Conservation (phyloP, 495 filamentous ascomycete genomes). For the Penicillium dipodomyicola region DNA sequence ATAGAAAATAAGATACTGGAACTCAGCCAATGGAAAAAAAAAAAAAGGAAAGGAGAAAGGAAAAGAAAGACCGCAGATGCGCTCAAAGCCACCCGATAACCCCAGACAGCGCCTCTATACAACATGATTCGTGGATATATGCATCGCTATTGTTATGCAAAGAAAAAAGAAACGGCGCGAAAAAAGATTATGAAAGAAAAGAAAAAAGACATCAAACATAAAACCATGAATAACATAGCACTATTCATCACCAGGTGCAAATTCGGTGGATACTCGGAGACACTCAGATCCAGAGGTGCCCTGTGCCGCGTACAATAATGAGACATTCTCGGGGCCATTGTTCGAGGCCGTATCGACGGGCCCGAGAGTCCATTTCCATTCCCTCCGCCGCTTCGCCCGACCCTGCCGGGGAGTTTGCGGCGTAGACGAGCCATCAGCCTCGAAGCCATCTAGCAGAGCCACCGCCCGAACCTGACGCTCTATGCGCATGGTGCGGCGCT, state of each 20-base stretch:
- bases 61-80: background rate
- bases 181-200: background rate
- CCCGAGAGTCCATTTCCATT: slow-evolving; percentile 59
- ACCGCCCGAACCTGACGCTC: slow-evolving; percentile 46
- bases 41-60: no score
- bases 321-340: slow-evolving; percentile 3
- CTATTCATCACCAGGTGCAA: background rate
- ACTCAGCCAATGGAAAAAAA: no score
- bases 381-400: slow-evolving; percentile 49
- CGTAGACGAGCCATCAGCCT: slow-evolving; percentile 35
- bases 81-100: slow-evolving; percentile 1
- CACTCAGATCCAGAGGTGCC: background rate
- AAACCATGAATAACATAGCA: slow-evolving; percentile 1
- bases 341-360: slow-evolving; percentile 26
- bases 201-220: slow-evolving; percentile 3
- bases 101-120: slow-evolving; percentile 24
- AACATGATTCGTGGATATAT: slow-evolving; percentile 24
- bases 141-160: slow-evolving; percentile 17
- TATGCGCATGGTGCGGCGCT: slow-evolving; percentile 35
- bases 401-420: slow-evolving; percentile 51
- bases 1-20: no score
- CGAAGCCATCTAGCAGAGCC: slow-evolving; percentile 40
- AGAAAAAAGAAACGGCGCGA: background rate
- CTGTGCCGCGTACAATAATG: background rate
- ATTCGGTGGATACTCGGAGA: background rate